phyloP scores from a whole-genome alignment of 2,329 filamentous ascomycete species.

The Pseudogymnoascus sp. region DNA sequence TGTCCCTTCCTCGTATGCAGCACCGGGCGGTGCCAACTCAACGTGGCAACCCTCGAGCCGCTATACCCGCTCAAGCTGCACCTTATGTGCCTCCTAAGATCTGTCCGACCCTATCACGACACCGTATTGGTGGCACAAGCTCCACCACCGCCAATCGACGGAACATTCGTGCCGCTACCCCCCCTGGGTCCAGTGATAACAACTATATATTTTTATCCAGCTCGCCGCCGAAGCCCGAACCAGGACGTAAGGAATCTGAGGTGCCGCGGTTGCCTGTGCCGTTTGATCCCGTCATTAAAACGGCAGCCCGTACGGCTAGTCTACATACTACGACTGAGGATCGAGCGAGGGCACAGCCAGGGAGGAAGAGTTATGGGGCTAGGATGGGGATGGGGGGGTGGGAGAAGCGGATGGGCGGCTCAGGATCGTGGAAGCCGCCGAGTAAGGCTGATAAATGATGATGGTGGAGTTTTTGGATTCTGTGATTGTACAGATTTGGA shows the following conservation, averaged over 20 bases:
- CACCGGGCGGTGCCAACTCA: not conserved
- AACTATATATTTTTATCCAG: slow-evolving; percentile 26
- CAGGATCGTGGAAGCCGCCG: not conserved
- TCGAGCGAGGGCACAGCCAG: not conserved
- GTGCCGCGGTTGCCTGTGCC: not conserved
- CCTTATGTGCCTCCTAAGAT: slow-evolving; percentile 1
- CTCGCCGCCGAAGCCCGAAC: slow-evolving; percentile 21
- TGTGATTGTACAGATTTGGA: not conserved
- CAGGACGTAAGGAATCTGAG: slow-evolving; percentile 9
- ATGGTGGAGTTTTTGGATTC: not conserved
- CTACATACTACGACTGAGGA: not conserved
- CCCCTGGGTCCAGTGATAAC: slow-evolving; percentile 12
- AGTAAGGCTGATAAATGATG: slow-evolving; percentile 1
- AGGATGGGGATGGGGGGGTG: not conserved
- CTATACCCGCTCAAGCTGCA: not conserved
- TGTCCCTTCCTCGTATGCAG: not conserved
- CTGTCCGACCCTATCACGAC: slow-evolving; percentile 2
- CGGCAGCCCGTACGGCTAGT: not conserved
- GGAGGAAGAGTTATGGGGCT: not conserved
- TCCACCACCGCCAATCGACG: slow-evolving; percentile 15
- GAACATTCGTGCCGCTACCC: slow-evolving; percentile 11
- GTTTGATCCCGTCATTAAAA: not conserved
- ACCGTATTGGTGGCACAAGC: slow-evolving; percentile 2
- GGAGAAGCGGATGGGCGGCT: not conserved
- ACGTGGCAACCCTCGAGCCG: not conserved